Conservation (phyloP, 257 asterid genomes). For the Oldenlandia corymbosa region DNA sequence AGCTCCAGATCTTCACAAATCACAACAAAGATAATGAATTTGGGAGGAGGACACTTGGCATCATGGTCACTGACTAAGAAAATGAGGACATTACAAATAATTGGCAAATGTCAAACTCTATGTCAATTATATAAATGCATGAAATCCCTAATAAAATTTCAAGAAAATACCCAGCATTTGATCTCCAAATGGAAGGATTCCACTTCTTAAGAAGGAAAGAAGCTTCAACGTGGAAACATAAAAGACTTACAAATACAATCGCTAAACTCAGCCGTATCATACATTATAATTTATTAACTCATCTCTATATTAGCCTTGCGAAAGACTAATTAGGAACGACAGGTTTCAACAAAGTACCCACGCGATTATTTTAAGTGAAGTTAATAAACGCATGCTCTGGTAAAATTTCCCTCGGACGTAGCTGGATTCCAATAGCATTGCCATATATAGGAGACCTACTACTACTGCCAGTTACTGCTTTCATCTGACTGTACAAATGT, state of each 20-base stretch:
- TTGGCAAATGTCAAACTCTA: background rate
- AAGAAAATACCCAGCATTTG: background rate
- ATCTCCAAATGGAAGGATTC: background rate
- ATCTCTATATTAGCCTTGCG: background rate
- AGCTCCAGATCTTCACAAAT: too few relatives aligned
- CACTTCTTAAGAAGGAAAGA: background rate
- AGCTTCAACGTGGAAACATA: slow-evolving; percentile 1
- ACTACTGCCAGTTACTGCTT: background rate
- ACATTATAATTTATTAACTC: background rate
- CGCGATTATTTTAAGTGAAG: background rate
- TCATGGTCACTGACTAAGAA: background rate
- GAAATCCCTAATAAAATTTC: background rate
- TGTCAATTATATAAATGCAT: background rate
- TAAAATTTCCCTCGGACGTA: background rate
- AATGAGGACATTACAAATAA: background rate
- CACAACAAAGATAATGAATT: background rate
- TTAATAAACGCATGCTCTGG: background rate
- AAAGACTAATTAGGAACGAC: background rate
- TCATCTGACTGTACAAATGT: background rate
- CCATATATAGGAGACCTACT: background rate
- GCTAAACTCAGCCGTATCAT: background rate
- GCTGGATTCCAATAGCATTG: background rate
- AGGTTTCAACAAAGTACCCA: background rate
- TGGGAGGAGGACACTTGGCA: background rate
- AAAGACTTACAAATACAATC: background rate